Evolutionary conservation across 331 rosid genomes (phyloP).

Genomic region (Phaseolus coccineus): DNA sequence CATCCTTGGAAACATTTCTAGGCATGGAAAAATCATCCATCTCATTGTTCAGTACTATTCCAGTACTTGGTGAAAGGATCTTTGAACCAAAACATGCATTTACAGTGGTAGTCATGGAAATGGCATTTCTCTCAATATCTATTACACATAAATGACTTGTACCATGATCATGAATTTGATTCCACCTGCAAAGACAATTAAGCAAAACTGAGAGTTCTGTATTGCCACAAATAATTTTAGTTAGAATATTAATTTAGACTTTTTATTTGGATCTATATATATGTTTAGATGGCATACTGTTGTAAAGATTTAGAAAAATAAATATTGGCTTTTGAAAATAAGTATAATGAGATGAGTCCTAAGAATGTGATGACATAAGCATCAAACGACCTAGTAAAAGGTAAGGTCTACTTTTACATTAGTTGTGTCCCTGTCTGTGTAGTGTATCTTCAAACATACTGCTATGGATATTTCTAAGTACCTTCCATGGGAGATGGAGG

Average conservation of each 20-base stretch:
- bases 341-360: no score
- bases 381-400: neutral
- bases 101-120: constrained; percentile 78
- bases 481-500: constrained; percentile 53
- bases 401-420: constrained; percentile 37
- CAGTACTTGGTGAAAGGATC: constrained; percentile 73
- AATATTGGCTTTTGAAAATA: no score
- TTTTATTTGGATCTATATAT: neutral
- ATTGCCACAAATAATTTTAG: neutral
- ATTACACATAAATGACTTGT: constrained; percentile 80
- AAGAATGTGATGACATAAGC: no score
- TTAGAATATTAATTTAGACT: neutral
- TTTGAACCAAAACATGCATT: constrained; percentile 75
- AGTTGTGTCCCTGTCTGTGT: constrained; percentile 30
- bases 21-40: constrained; percentile 92
- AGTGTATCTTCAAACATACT: constrained; percentile 32
- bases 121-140: constrained; percentile 67
- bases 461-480: constrained; percentile 30
- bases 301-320: no score
- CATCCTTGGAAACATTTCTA: constrained; percentile 50
- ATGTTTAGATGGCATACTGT: no score
- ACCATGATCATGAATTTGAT: constrained; percentile 78
- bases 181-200: constrained; percentile 63
- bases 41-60: constrained; percentile 85
- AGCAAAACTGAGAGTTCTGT: neutral